Evolutionary conservation across 2,329 filamentous ascomycete species (phyloP).

Genomic region (Mycosphaerella sp.): DNA sequence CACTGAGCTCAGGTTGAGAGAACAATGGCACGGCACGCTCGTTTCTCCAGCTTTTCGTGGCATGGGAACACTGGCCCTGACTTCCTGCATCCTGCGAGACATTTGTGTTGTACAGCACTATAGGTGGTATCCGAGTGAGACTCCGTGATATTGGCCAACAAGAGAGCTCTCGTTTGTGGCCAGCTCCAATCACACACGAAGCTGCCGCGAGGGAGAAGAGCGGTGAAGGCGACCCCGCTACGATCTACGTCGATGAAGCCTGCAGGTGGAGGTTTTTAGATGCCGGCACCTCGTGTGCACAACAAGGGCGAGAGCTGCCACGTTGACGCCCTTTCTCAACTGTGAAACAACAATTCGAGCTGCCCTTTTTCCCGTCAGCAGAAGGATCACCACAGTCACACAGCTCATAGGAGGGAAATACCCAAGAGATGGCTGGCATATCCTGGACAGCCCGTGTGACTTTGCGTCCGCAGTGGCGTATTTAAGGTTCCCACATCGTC

Average conservation of each 20-base stretch:
- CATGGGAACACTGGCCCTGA: conserved; percentile 15
- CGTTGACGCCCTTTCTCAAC: conserved; percentile 8
- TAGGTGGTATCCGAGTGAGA: conserved; percentile 12
- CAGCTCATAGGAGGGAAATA: conserved; percentile 16
- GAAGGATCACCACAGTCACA: conserved; percentile 3
- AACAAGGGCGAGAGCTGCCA: conserved; percentile 7
- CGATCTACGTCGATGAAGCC: conserved; percentile 9
- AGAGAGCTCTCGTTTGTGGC: conserved; percentile 17
- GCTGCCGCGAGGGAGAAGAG: conserved; percentile 8
- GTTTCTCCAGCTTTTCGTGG: conserved; percentile 18
- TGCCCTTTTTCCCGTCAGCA: conserved; percentile 13
- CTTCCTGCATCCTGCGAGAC: conserved; percentile 14
- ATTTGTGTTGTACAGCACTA: conserved; percentile 18
- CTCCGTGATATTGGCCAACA: conserved; percentile 13
- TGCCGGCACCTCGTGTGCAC: conserved; percentile 18
- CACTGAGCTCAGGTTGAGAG: background rate
- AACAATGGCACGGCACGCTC: conserved; percentile 18
- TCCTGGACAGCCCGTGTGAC: conserved; percentile 19
- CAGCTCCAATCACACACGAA: conserved; percentile 17
- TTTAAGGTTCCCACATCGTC: conserved; percentile 27
- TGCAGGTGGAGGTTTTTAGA: conserved; percentile 5
- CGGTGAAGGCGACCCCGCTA: conserved; percentile 18
- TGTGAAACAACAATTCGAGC: conserved; percentile 13
- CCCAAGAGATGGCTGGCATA: conserved; percentile 10
- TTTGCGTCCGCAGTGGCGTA: conserved; percentile 16